Percentiles rank a stretch among this genome's conserved stretches.
These are phyloP conservation scores for Xylaria sp. DNA, from an alignment of 2,329 filamentous ascomycete species.

Conservation along the genomic window DNA sequence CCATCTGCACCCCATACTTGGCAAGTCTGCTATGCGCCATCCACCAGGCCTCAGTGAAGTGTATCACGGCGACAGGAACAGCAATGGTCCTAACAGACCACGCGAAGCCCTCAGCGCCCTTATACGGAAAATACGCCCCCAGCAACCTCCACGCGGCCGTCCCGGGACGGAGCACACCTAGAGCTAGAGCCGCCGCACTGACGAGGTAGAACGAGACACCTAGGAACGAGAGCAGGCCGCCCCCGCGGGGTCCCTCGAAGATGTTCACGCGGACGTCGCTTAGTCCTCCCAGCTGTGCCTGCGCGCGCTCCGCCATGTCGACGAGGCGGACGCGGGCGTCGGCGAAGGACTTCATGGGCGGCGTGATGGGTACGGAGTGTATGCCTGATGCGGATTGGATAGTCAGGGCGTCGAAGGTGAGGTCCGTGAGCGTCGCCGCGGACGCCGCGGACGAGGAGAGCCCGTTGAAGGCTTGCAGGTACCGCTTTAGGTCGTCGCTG, in stretches of 20 bases:
- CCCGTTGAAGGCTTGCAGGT: constrained; percentile 77
- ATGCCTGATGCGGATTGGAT: constrained; percentile 63
- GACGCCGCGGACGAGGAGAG: constrained; percentile 65
- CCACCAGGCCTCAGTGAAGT: constrained; percentile 70
- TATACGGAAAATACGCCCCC: constrained; percentile 62
- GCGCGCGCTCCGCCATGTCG: constrained; percentile 71
- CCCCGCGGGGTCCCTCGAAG: constrained; percentile 56
- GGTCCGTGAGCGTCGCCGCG: constrained; percentile 68
- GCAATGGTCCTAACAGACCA: constrained; percentile 70
- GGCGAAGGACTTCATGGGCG: constrained; percentile 73
- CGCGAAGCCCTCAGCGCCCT: constrained; percentile 67
- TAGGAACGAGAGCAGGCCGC: constrained; percentile 65
- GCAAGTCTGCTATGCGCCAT: constrained; percentile 61
- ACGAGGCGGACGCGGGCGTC: constrained; percentile 79
- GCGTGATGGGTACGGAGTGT: constrained; percentile 71
- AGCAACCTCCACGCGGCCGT: constrained; percentile 62
- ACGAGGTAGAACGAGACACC: constrained; percentile 66
- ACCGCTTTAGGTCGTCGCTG: constrained; percentile 76
- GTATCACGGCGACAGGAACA: constrained; percentile 69
- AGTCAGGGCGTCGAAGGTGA: constrained; percentile 72
- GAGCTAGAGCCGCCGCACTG: constrained; percentile 59
- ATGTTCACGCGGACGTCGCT: constrained; percentile 57
- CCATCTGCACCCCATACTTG: constrained; percentile 60
- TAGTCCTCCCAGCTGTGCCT: constrained; percentile 70
- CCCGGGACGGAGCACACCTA: constrained; percentile 63